Evolutionary conservation across 768 basidiomycete genomes (phyloP), one percentile per base, ranked within the genome.

Genomic region (Leccinum truebloodii): DNA sequence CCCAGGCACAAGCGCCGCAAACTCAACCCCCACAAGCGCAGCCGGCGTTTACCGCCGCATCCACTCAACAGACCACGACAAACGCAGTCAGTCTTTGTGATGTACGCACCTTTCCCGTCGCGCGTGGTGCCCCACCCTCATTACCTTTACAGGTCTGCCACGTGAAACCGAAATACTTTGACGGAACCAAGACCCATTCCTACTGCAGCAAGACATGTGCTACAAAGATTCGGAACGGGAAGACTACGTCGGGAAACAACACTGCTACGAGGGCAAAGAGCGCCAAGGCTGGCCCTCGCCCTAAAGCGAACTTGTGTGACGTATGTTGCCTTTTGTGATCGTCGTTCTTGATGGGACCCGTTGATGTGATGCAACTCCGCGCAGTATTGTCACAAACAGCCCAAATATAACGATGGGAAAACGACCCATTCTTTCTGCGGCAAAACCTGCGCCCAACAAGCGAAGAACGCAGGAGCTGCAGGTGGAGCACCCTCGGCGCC

Each of bases 371-470:
- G 6, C 37, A 52, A 66, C 51, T 22, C 48, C 20, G 26, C 48
- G 16, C 64, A 88, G 86, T 80, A 80, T 62, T 88, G 86, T 71
- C 81, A 82, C 60, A 78, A 78, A 60, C 80, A 84, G 44, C 85
- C 86, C 44, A 88, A 86, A 65, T 81, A 82, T 63, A 77, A 76
- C 20, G 86, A 88, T 65, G 83, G 84, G 16, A 80, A 78, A 9
- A 80, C 79, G 55, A 81, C 79, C 2, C 86, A 88, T 71, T 80
- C 84, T 14, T 89, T 80, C 69, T 88, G 87, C 65, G 75, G 85
- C 67, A 88, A 84, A 66, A 79, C 83, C 10, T 88, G 87, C 65
- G 85, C 86, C 4, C 79, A 79, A 65, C 80, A 77, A 55, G 78
- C 81, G 5, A 73, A 68, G 64, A 72, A 71, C 48, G 57, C 66